Base-by-base conservation (phyloP, 805 yeast species). In the Cyberlindnera maclurae region DNA sequence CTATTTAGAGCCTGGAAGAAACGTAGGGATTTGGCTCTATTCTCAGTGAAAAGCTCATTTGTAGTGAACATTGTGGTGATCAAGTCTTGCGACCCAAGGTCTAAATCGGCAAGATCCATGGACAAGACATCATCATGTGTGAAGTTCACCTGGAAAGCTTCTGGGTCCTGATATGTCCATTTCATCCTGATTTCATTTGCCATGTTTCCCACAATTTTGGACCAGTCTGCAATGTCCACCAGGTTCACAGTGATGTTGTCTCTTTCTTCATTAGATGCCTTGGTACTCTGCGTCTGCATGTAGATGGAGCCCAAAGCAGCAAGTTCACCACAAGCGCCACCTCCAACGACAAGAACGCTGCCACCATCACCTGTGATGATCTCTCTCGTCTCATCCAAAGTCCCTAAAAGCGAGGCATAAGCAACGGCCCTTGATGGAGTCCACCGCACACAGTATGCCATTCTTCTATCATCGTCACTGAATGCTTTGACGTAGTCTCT, bases 251-350 rank as follows among this genome's bases (percentile, higher is more conserved):
- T 61, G 20, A 79, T 53, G 41, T 52, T 22, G 54, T 59, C 28
- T 46, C 45, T 38, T n/a, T 41, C n/a, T 17, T 44, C 46, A 4
- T 44, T 24, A n/a, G 35, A 31, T 4, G 18, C 38, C 20, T 47
- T 49, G 18, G 44, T 33, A 22, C 51, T 51, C 36, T 53, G 53
- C 26, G 31, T 15, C 30, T 64, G 59, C 2, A 67, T 64, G 44
- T 77, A 79, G 1, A 82, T 63, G 13, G 88, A 69, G 1, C 76
- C 75, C 31, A 85, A 52, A 0, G 75, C 73, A 26, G 77, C 75
- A 17, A 86, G 59, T 55, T 87, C 96, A 2, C 87, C 84, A 4
- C 90, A 85, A 0, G 96, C 96, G 27, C 96, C 96, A 17, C 94
- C 96, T 15, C 96, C 96, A 28, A 88, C 68, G 49, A 81, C 74